These are phyloP conservation scores for Luzula sylvatica DNA, from an alignment of 176 grass and related monocot species.

Conservation along the genomic window DNA sequence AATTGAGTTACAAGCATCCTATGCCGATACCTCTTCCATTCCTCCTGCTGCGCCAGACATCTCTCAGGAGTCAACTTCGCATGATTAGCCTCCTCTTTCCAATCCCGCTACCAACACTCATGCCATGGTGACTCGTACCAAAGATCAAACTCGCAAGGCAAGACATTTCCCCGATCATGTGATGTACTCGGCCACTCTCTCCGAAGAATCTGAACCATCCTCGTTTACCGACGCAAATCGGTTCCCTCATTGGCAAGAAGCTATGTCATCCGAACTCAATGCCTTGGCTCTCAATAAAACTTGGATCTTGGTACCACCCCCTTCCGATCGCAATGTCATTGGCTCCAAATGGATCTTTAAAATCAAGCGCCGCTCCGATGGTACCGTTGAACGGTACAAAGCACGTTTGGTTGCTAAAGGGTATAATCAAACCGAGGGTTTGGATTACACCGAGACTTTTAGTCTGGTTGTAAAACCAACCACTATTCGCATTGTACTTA, in stretches of 20 bases:
- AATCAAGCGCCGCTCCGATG: background rate
- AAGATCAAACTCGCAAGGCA: background rate
- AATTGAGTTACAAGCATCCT: background rate
- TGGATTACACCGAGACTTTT: background rate
- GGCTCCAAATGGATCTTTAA: background rate
- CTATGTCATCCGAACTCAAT: background rate
- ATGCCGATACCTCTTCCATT: background rate
- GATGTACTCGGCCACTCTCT: too few relatives aligned
- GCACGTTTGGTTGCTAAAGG: too few relatives aligned
- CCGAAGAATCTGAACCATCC: background rate
- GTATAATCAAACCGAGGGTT: background rate
- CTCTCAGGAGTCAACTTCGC: background rate
- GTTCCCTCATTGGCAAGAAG: background rate
- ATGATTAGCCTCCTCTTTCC: background rate
- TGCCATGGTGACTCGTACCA: background rate
- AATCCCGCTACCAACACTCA: background rate
- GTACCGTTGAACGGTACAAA: background rate
- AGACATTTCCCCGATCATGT: background rate
- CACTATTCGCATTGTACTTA: background rate
- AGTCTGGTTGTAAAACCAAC: background rate
- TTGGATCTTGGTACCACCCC: background rate
- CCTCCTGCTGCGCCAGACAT: background rate
- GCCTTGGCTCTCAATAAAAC: too few relatives aligned
- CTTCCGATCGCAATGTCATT: background rate
- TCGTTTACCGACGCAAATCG: background rate